Evolutionary conservation across 2,329 filamentous ascomycete genomes (phyloP).

Genomic region (Aspergillus brasiliensis): DNA sequence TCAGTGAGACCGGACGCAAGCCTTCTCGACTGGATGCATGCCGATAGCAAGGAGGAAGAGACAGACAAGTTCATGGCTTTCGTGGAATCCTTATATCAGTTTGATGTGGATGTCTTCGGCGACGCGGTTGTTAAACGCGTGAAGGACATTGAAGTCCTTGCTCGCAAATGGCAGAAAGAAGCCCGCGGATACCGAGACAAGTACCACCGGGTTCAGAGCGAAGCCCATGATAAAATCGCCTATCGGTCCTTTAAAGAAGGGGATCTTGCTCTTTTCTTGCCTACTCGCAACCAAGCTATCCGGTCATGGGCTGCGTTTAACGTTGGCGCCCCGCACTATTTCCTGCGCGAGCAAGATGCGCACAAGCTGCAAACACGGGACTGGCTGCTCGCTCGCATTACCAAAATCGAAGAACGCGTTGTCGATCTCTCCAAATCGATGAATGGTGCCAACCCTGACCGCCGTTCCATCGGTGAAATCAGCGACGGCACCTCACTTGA

Average conservation of each 20-base stretch:
- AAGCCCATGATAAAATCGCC: constrained; percentile 93
- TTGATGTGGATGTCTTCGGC: constrained; percentile 81
- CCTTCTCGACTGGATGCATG: constrained; percentile 80
- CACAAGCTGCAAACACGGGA: constrained; percentile 84
- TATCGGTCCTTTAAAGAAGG: constrained; percentile 96
- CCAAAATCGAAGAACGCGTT: constrained; percentile 85
- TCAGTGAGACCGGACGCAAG: constrained; percentile 63
- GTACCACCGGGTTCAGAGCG: constrained; percentile 75
- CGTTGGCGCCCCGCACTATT: constrained; percentile 94
- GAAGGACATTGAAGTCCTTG: constrained; percentile 90
- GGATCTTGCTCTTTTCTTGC: constrained; percentile 89
- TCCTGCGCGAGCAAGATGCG: constrained; percentile 86
- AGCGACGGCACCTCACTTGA: constrained; percentile 65
- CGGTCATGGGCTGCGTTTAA: constrained; percentile 99
- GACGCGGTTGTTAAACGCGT: constrained; percentile 86
- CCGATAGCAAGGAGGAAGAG: constrained; percentile 66
- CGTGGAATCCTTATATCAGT: constrained; percentile 70
- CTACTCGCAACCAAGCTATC: constrained; percentile 89
- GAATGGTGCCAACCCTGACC: constrained; percentile 56
- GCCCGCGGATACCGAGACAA: constrained; percentile 84
- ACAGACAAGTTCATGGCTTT: constrained; percentile 74
- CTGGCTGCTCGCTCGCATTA: constrained; percentile 95
- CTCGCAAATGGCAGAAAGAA: constrained; percentile 91
- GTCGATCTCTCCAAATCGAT: constrained; percentile 87
- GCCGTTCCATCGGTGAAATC: constrained; percentile 48